Evolutionary conservation across 202 grass and related monocot genomes (phyloP).

Genomic region (Cymbopogon flexuosus): DNA sequence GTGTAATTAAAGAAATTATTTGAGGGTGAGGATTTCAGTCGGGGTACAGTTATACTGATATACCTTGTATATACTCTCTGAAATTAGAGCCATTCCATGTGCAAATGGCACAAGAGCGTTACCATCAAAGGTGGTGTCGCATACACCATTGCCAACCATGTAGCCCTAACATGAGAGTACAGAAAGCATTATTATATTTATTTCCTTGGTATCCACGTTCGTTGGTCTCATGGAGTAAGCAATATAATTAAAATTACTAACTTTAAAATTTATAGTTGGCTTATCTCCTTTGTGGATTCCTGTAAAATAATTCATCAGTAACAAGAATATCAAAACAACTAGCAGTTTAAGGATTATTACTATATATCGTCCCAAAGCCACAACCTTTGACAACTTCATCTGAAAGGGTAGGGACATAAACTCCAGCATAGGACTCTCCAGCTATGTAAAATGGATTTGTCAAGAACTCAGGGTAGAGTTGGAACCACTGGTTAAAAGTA

Average conservation of each 20-base stretch:
- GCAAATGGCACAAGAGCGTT: slow-evolving; percentile 96
- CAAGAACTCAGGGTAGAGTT: slow-evolving; percentile 76
- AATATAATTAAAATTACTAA: slow-evolving; percentile 20
- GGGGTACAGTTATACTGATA: slow-evolving; percentile 25
- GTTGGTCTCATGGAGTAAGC: neutral
- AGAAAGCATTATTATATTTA: neutral
- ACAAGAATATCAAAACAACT: neutral
- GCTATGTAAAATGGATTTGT: slow-evolving; percentile 77
- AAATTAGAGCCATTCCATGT: slow-evolving; percentile 90
- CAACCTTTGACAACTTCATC: slow-evolving; percentile 84
- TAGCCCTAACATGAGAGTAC: slow-evolving; percentile 53
- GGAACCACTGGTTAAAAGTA: slow-evolving; percentile 61
- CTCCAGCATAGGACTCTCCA: slow-evolving; percentile 92
- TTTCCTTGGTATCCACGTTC: neutral
- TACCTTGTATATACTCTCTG: slow-evolving; percentile 70
- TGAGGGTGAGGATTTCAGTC: neutral
- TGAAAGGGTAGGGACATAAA: slow-evolving; percentile 94
- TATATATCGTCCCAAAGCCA: neutral
- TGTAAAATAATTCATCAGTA: slow-evolving; percentile 30
- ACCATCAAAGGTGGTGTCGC: slow-evolving; percentile 76
- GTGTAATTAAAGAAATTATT: neutral
- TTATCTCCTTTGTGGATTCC: slow-evolving; percentile 59
- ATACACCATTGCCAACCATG: slow-evolving; percentile 91
- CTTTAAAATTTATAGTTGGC: slow-evolving; percentile 86
- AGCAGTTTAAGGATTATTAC: neutral